A percentile compares a stretch with the other conserved stretches of the same genome.
phyloP scores from a whole-genome alignment of 345 rosid genomes.

The Mangifera indica region DNA sequence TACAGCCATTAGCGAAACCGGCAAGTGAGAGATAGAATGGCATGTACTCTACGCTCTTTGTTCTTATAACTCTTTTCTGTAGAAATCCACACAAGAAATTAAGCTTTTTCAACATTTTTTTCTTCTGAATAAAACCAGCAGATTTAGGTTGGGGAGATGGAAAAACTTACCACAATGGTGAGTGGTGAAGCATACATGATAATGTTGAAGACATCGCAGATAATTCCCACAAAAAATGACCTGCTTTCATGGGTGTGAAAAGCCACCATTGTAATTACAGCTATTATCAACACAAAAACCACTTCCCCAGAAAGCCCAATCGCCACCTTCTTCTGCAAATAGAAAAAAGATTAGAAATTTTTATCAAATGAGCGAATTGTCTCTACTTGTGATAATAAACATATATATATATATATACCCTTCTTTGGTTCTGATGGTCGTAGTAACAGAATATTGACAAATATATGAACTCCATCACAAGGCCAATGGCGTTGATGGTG shows the following conservation, averaged over 20 bases:
- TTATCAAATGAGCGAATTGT: no score
- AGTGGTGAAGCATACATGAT: slow-evolving; percentile 44
- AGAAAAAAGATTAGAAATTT: neutral
- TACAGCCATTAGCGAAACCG: slow-evolving; percentile 30
- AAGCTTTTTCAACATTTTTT: no score
- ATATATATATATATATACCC: no score
- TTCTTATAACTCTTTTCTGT: slow-evolving; percentile 42
- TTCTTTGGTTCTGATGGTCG: neutral
- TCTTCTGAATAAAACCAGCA: neutral
- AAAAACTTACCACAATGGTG: slow-evolving; percentile 10
- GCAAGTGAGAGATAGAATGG: slow-evolving; percentile 45
- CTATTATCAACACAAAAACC: slow-evolving; percentile 11
- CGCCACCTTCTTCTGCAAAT: slow-evolving; percentile 31
- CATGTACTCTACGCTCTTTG: slow-evolving; percentile 56
- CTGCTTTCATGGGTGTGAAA: slow-evolving; percentile 22
- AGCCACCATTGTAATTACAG: slow-evolving; percentile 1
- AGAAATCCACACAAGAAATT: neutral
- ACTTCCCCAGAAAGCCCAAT: slow-evolving; percentile 20
- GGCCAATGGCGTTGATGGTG: slow-evolving; percentile 42
- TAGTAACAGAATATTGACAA: slow-evolving; percentile 24
- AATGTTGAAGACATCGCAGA: slow-evolving; percentile 37
- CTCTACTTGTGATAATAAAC: no score
- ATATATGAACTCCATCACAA: slow-evolving; percentile 33
- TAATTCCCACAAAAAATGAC: slow-evolving; percentile 23
- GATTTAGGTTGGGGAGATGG: no score